These are phyloP conservation scores for Alternaria postmessia DNA, from an alignment of 2,329 filamentous ascomycete species.

Conservation along the genomic window DNA sequence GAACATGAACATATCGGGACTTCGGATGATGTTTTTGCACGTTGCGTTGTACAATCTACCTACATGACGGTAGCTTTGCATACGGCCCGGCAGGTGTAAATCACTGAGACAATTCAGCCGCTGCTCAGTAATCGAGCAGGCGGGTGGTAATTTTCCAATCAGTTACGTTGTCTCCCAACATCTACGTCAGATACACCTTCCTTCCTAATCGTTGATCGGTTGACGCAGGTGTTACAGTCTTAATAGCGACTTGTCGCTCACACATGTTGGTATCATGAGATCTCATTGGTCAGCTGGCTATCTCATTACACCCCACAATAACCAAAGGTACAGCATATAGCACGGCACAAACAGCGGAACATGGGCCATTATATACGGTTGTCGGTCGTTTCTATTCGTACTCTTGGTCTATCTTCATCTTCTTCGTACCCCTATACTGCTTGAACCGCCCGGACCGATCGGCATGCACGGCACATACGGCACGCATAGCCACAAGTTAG, in stretches of 20 bases:
- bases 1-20: not conserved
- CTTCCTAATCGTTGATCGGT: not conserved
- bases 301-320: not conserved
- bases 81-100: not conserved
- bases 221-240: not conserved
- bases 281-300: constrained; percentile 16
- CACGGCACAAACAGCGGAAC: not conserved
- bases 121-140: too few species aligned
- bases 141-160: not conserved
- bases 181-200: constrained; percentile 3
- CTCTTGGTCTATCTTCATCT: not conserved
- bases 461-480: not conserved
- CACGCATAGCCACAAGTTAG: constrained; percentile 4
- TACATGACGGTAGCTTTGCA: not conserved
- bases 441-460: not conserved
- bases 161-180: not conserved
- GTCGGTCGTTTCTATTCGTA: not conserved
- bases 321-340: not conserved
- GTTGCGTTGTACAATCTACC: not conserved
- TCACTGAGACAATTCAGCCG: not conserved
- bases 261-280: constrained; percentile 14
- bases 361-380: not conserved
- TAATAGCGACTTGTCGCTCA: constrained; percentile 1
- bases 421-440: not conserved
- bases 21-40: not conserved